A percentile compares a stretch with the other conserved stretches of the same genome.
Conservation (phyloP, 2,329 filamentous ascomycete species). For the Bipolaris zeicola region DNA sequence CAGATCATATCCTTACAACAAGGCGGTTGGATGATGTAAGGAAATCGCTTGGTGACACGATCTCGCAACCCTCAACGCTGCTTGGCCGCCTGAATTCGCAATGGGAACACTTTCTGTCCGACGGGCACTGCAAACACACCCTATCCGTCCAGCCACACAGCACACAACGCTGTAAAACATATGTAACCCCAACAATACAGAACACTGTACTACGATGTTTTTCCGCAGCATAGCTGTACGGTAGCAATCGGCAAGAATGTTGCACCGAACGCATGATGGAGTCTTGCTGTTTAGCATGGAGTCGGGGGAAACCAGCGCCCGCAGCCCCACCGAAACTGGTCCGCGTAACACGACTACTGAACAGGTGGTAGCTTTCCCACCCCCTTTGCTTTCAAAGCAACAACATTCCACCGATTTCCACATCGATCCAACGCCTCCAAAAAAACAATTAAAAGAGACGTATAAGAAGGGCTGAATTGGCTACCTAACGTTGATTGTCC, state of each 20-base stretch:
- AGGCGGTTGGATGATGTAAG: not conserved
- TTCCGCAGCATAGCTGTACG: not conserved
- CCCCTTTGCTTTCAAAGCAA: not conserved
- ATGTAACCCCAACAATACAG: not conserved
- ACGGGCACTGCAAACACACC: not conserved
- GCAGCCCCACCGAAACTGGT: constrained; percentile 32
- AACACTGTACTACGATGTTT: not conserved
- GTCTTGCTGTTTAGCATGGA: not conserved
- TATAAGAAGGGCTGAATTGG: no score
- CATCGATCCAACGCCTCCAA: no score
- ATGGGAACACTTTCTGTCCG: not conserved
- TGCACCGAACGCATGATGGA: constrained; percentile 14
- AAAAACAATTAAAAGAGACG: no score
- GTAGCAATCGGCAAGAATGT: constrained; percentile 18
- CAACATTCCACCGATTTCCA: not conserved
- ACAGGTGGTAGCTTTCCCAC: not conserved
- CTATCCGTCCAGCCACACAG: not conserved
- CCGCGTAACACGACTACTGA: constrained; percentile 16
- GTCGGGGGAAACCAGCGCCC: not conserved
- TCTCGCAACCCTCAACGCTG: not conserved
- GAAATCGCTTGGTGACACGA: not conserved
- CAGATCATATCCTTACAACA: not conserved
- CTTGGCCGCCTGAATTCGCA: not conserved
- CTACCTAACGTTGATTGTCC: no score
- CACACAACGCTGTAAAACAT: no score